Conservation (phyloP, 2,329 filamentous ascomycete genomes). For the Ambrosiella xylebori region DNA sequence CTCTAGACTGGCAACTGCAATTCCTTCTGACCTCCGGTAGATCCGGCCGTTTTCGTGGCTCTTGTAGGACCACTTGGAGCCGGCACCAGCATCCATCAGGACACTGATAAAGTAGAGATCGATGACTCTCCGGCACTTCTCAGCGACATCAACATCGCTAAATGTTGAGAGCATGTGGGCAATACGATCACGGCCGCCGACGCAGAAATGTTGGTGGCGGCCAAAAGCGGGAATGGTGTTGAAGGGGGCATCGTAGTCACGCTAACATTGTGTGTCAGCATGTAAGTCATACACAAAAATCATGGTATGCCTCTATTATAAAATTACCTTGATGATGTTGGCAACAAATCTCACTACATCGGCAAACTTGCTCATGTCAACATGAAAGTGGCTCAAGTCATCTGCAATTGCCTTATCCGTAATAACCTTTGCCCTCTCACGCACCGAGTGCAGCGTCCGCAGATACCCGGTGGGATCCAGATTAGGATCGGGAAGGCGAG, state of each 20-base stretch:
- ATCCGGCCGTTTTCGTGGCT: slow-evolving; percentile 71
- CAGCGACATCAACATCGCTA: slow-evolving; percentile 50
- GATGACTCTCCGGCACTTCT: slow-evolving; percentile 57
- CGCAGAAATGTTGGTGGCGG: slow-evolving; percentile 67
- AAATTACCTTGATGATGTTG: slow-evolving; percentile 77
- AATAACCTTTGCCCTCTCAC: slow-evolving; percentile 59
- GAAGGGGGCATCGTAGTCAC: slow-evolving; percentile 39
- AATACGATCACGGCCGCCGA: slow-evolving; percentile 60
- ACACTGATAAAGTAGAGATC: slow-evolving; percentile 69
- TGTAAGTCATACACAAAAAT: background rate
- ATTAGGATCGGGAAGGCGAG: slow-evolving; percentile 70
- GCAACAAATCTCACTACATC: slow-evolving; percentile 77
- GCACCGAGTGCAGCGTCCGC: slow-evolving; percentile 72
- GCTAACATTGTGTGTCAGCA: slow-evolving; percentile 19
- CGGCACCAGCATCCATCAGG: slow-evolving; percentile 73
- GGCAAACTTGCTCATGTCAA: slow-evolving; percentile 68
- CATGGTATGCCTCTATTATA: background rate
- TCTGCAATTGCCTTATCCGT: slow-evolving; percentile 62
- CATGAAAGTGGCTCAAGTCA: slow-evolving; percentile 68
- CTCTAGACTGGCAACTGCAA: slow-evolving; percentile 60
- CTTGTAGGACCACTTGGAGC: slow-evolving; percentile 81
- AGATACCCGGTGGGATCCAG: slow-evolving; percentile 82
- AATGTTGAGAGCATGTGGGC: slow-evolving; percentile 54
- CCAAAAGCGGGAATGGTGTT: slow-evolving; percentile 66
- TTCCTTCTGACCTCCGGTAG: slow-evolving; percentile 73